phyloP scores from a whole-genome alignment of 2,329 filamentous ascomycete genomes.

The Metarhizium guizhouense region DNA sequence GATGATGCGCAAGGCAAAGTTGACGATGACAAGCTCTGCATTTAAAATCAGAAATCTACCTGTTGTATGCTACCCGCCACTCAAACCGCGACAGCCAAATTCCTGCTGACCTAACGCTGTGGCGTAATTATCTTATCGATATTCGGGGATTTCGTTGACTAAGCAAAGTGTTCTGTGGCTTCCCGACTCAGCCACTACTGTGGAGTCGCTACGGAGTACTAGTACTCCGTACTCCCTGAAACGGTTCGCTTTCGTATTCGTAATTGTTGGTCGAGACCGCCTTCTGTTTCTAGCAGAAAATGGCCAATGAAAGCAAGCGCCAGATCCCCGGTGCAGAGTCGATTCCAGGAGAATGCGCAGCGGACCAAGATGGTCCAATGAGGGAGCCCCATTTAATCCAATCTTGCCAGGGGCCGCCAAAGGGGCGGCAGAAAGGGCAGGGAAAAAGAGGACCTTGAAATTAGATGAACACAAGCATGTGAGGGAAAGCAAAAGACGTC shows the following conservation, averaged over 20 bases:
- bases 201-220: too few relatives aligned
- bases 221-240: too few relatives aligned
- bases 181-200: not conserved
- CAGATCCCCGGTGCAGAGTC: not conserved
- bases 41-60: not conserved
- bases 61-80: not conserved
- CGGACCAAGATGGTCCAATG: slow-evolving; percentile 8
- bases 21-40: not conserved
- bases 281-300: not conserved
- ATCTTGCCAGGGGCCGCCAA: slow-evolving; percentile 5
- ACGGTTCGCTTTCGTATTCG: slow-evolving; percentile 11
- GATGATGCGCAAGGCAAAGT: slow-evolving; percentile 9
- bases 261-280: not conserved
- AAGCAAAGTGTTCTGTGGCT: not conserved
- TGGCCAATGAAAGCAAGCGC: not conserved
- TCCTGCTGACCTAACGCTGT: slow-evolving; percentile 3
- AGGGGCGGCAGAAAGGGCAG: not conserved
- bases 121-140: not conserved
- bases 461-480: slow-evolving; percentile 1
- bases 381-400: not conserved
- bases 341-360: not conserved
- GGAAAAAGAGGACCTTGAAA: slow-evolving; percentile 3
- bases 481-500: not conserved
- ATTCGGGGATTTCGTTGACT: not conserved
- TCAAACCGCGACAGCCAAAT: not conserved